Evolutionary conservation across 164 flowering plant species (phyloP).

Genomic region (Protea cynaroides): DNA sequence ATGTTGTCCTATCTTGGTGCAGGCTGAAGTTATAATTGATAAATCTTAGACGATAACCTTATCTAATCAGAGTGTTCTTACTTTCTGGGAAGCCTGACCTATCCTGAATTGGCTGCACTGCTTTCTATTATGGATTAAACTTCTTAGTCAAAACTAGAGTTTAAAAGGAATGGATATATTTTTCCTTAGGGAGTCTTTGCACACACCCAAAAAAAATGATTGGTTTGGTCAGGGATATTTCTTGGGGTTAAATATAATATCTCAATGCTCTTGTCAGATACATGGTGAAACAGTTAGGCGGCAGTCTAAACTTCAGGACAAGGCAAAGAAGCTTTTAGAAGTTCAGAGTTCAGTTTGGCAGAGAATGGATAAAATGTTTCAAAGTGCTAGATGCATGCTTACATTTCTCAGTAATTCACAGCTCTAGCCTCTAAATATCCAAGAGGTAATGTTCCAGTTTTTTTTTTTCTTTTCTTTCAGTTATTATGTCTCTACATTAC

Average conservation of each 20-base stretch:
- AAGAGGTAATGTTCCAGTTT: conserved; percentile 4
- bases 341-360: conserved; percentile 71
- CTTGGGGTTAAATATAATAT: background rate
- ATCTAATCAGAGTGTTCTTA: too few relatives aligned
- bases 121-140: too few relatives aligned
- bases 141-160: too few relatives aligned
- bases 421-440: conserved; percentile 29
- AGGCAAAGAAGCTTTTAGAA: conserved; percentile 70
- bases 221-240: background rate
- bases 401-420: conserved; percentile 86
- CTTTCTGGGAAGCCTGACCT: too few relatives aligned
- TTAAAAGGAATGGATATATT: too few relatives aligned
- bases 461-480: too few relatives aligned
- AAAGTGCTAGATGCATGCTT: conserved; percentile 81
- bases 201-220: background rate
- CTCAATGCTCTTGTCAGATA: conserved; percentile 41
- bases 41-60: too few relatives aligned
- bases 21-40: too few relatives aligned
- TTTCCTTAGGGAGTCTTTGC: background rate
- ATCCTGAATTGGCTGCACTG: too few relatives aligned
- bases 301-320: conserved; percentile 49
- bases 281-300: conserved; percentile 85
- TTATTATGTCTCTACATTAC: background rate
- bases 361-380: conserved; percentile 72
- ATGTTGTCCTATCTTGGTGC: too few relatives aligned